A percentile compares a stretch with the other conserved stretches of the same genome.
phyloP scores from a whole-genome alignment of 495 filamentous ascomycete species.

The Alectoria sarmentosa region DNA sequence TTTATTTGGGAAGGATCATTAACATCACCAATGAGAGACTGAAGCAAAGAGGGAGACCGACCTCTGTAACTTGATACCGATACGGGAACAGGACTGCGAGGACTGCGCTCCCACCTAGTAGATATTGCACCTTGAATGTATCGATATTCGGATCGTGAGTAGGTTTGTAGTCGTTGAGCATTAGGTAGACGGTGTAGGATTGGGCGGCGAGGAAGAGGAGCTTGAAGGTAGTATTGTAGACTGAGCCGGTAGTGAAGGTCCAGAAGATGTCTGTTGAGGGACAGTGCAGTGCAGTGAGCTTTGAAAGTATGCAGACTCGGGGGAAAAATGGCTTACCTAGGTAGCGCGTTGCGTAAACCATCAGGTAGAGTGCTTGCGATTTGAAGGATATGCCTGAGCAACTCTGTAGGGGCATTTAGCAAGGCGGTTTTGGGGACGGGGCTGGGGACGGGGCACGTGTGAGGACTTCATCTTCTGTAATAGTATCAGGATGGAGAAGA shows the following conservation, averaged over 20 bases:
- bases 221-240: constrained; percentile 93
- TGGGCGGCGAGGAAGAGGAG: constrained; percentile 88
- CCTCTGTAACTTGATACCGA: constrained; percentile 61
- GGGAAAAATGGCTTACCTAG: constrained; percentile 51
- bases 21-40: neutral
- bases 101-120: constrained; percentile 69
- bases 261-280: constrained; percentile 68
- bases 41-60: constrained; percentile 25
- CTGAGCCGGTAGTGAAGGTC: constrained; percentile 61
- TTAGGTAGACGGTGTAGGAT: constrained; percentile 89
- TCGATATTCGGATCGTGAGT: constrained; percentile 93
- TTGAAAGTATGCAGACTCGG: neutral
- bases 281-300: neutral
- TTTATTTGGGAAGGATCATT: constrained; percentile 28
- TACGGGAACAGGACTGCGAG: constrained; percentile 81
- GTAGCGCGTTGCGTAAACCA: constrained; percentile 91
- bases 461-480: constrained; percentile 91
- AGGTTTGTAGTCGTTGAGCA: constrained; percentile 92
- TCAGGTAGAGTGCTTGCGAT: constrained; percentile 86
- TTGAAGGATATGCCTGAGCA: constrained; percentile 97
- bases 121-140: constrained; percentile 92
- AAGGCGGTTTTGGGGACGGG: neutral
- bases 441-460: constrained; percentile 48
- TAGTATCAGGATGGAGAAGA: constrained; percentile 89
- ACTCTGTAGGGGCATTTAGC: constrained; percentile 51